phyloP scores from a whole-genome alignment of 1,284 basidiomycete genomes.

The Rugosomyces carneus region DNA sequence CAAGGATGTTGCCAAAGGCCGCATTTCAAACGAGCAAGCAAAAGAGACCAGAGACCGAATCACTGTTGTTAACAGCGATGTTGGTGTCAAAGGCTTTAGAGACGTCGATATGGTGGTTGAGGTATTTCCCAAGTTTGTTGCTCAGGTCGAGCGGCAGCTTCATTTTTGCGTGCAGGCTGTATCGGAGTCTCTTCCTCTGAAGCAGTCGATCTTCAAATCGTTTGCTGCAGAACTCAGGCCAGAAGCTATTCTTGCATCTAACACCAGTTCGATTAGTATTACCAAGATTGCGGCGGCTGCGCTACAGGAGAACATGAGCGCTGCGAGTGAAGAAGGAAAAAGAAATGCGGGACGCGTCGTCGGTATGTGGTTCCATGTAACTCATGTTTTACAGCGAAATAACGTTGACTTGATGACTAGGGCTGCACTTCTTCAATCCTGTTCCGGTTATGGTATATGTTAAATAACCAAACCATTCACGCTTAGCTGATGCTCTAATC shows the following conservation, averaged over 20 bases:
- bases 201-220: slow-evolving; percentile 72
- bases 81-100: slow-evolving; percentile 47
- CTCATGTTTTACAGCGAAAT: slow-evolving; percentile 51
- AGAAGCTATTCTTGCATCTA: slow-evolving; percentile 82
- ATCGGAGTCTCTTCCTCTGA: slow-evolving; percentile 80
- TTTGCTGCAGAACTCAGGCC: slow-evolving; percentile 68
- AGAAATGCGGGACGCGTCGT: slow-evolving; percentile 65
- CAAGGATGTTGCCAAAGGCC: slow-evolving; percentile 86
- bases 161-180: slow-evolving; percentile 56
- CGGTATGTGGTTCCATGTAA: slow-evolving; percentile 34
- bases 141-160: neutral
- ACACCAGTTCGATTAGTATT: slow-evolving; percentile 93
- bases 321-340: slow-evolving; percentile 58
- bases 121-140: slow-evolving; percentile 35
- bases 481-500: neutral
- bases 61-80: slow-evolving; percentile 39
- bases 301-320: slow-evolving; percentile 47
- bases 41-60: slow-evolving; percentile 69
- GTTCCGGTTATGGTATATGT: slow-evolving; percentile 82
- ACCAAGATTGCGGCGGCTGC: slow-evolving; percentile 88
- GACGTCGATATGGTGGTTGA: slow-evolving; percentile 91
- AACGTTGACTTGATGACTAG: slow-evolving; percentile 60
- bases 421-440: slow-evolving; percentile 95
- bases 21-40: slow-evolving; percentile 68
- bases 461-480: slow-evolving; percentile 3